phyloP scores from a whole-genome alignment of 306 rosid genomes.

The Aeschynomene evenia region DNA sequence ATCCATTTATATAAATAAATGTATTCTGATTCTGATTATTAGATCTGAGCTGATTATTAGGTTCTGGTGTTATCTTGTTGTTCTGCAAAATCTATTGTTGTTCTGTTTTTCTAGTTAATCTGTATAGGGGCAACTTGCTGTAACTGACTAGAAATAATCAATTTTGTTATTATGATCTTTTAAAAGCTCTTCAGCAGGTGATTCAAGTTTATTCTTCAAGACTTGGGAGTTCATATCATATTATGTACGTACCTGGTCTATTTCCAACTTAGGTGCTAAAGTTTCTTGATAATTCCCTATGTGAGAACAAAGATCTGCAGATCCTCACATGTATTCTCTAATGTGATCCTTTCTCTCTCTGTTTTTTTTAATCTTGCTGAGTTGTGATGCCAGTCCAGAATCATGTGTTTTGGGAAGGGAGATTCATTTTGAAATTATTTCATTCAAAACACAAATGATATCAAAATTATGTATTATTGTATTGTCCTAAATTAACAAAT shows the following conservation, averaged over 20 bases:
- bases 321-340: constrained; percentile 14
- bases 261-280: constrained; percentile 22
- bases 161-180: constrained; percentile 11
- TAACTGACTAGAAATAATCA: constrained; percentile 75
- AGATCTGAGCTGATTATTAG: no score
- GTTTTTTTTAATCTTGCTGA: neutral
- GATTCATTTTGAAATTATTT: constrained; percentile 16
- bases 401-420: constrained; percentile 22
- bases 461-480: neutral
- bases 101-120: no score
- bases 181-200: constrained; percentile 29
- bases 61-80: no score
- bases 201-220: constrained; percentile 23
- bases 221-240: constrained; percentile 15
- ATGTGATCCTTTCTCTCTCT: constrained; percentile 4
- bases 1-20: no score
- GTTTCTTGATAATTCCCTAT: constrained; percentile 2
- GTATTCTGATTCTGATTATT: no score
- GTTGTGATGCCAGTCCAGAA: neutral
- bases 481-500: neutral
- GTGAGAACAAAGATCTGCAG: constrained; percentile 26
- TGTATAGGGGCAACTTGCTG: no score
- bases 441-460: constrained; percentile 22
- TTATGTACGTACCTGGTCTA: constrained; percentile 21
- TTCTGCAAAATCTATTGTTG: no score